Percentiles rank a stretch among this genome's conserved stretches.
phyloP scores from a whole-genome alignment of 164 flowering plant species.

The Tetracentron sinense region DNA sequence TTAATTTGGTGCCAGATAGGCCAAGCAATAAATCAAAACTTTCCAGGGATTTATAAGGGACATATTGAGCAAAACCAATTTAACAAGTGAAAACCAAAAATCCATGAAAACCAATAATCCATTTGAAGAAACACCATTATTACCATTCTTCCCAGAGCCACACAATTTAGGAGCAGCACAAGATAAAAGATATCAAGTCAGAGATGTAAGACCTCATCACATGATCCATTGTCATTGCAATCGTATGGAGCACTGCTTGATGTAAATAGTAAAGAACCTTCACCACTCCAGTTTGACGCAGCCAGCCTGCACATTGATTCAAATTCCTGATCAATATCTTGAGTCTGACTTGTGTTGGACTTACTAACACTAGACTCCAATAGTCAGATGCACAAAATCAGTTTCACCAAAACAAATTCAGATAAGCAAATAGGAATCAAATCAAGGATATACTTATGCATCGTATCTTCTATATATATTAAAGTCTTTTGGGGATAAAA shows the following conservation, averaged over 20 bases:
- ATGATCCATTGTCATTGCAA: constrained; percentile 75
- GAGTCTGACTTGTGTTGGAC: not conserved
- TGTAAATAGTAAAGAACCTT: constrained; percentile 84
- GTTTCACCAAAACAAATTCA: not conserved
- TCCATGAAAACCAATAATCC: no score
- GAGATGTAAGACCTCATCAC: constrained; percentile 74
- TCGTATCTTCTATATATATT: no score
- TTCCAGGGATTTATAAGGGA: no score
- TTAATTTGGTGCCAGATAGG: no score
- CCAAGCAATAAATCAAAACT: no score
- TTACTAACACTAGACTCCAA: not conserved
- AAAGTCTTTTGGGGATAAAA: no score
- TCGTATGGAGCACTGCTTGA: constrained; percentile 91
- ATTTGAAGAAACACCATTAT: not conserved
- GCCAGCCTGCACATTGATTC: constrained; percentile 53
- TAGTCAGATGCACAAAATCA: not conserved
- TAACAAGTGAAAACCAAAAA: not conserved
- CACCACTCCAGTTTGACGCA: constrained; percentile 80
- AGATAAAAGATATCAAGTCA: not conserved
- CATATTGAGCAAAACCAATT: no score
- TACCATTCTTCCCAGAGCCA: not conserved
- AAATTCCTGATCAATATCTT: constrained; percentile 1
- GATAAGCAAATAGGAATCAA: not conserved
- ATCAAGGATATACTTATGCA: not conserved
- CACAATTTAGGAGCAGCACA: not conserved